Conservation (phyloP, 805 yeast genomes). For the Ogataea populi-albae region DNA sequence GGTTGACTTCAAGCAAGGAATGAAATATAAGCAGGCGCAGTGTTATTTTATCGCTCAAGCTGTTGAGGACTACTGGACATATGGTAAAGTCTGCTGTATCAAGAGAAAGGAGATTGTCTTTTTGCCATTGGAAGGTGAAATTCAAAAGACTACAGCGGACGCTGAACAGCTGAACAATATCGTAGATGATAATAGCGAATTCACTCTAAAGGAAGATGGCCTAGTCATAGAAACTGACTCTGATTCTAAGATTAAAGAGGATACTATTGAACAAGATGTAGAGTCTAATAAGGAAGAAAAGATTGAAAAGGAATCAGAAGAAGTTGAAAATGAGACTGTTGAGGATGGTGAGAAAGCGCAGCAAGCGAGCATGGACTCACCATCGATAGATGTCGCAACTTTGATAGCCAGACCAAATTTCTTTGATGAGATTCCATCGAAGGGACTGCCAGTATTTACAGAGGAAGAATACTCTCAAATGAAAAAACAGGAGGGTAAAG, state of each 20-base stretch:
- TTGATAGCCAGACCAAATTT: constrained; percentile 1
- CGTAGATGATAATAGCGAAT: background rate
- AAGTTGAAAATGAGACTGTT: constrained; percentile 10
- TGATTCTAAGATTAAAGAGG: constrained; percentile 4
- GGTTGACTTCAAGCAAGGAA: constrained; percentile 66
- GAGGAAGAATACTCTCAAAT: constrained; percentile 27
- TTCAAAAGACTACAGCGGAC: background rate
- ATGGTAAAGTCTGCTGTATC: constrained; percentile 69
- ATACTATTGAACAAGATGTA: no score
- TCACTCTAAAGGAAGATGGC: background rate
- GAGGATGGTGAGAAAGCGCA: constrained; percentile 5
- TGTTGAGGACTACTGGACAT: constrained; percentile 71
- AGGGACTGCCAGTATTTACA: constrained; percentile 29
- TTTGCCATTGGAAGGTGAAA: constrained; percentile 15
- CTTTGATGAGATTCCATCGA: constrained; percentile 5
- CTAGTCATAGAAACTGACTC: constrained; percentile 9
- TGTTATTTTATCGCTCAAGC: constrained; percentile 71
- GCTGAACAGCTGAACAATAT: no score
- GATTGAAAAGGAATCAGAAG: constrained; percentile 5
- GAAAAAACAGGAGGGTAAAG: constrained; percentile 6
- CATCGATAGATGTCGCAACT: constrained; percentile 4
- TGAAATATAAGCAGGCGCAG: constrained; percentile 66
- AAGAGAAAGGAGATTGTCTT: constrained; percentile 44
- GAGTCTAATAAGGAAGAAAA: constrained; percentile 10
- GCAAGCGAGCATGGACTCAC: background rate